phyloP scores from a whole-genome alignment of 2,329 filamentous ascomycete genomes.

The Xylaria sp. region DNA sequence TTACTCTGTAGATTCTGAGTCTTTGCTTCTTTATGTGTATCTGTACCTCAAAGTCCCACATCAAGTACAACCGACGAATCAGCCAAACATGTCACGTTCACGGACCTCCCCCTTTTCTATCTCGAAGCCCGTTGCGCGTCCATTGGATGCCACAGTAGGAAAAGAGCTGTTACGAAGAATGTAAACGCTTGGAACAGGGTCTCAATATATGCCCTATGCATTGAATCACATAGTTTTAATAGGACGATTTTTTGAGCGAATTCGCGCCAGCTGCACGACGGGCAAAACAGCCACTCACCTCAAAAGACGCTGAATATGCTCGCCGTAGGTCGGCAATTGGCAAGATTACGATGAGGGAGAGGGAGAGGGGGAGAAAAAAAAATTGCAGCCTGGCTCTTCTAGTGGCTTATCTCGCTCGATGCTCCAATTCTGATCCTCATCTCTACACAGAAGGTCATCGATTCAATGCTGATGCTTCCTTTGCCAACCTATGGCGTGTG shows the following conservation, averaged over 20 bases:
- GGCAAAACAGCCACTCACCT: constrained; percentile 21
- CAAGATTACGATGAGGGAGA: constrained; percentile 19
- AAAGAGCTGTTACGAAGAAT: constrained; percentile 22
- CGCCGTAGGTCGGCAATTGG: constrained; percentile 23
- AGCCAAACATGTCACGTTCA: constrained; percentile 23
- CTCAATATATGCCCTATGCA: constrained; percentile 30
- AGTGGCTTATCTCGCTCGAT: constrained; percentile 9
- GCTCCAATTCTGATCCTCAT: background rate
- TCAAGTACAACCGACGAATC: constrained; percentile 23
- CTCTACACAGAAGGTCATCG: constrained; percentile 1
- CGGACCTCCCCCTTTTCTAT: constrained; percentile 38
- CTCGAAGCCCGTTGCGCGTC: constrained; percentile 23
- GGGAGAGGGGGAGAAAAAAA: background rate
- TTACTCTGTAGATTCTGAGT: constrained; percentile 2
- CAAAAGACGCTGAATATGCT: constrained; percentile 16
- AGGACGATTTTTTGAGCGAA: constrained; percentile 29
- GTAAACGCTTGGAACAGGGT: constrained; percentile 24
- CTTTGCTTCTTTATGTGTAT: constrained; percentile 21
- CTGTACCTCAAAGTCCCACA: constrained; percentile 20
- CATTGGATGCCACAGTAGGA: constrained; percentile 26
- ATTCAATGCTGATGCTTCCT: constrained; percentile 11
- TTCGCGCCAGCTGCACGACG: constrained; percentile 28
- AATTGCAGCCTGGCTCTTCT: constrained; percentile 2
- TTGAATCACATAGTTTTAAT: constrained; percentile 27
- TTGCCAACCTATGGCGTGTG: background rate